These are phyloP conservation scores for Penicillium ochrochloron DNA, from an alignment of 495 filamentous ascomycete genomes.

Conservation along the genomic window DNA sequence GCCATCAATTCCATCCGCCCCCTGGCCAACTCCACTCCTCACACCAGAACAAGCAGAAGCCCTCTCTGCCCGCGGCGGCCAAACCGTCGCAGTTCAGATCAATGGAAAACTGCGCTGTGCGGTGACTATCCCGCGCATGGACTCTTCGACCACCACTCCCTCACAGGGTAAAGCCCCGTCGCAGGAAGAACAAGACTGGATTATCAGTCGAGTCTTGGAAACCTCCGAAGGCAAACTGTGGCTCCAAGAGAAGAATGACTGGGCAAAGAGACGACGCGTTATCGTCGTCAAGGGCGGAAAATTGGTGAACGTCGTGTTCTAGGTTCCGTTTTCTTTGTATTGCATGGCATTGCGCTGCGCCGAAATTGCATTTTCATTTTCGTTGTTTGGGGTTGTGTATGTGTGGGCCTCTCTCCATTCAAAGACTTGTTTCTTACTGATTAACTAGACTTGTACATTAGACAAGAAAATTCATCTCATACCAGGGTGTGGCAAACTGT, in stretches of 20 bases:
- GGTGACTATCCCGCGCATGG: conserved; percentile 56
- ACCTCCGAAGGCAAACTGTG: conserved; percentile 52
- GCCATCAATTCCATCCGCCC: conserved; percentile 51
- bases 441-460: conserved; percentile 14
- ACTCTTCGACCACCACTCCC: conserved; percentile 28
- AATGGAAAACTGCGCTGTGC: conserved; percentile 75
- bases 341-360: conserved; percentile 1
- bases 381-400: not conserved
- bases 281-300: conserved; percentile 55
- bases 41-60: conserved; percentile 52
- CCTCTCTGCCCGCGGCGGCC: conserved; percentile 44
- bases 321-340: conserved; percentile 22
- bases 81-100: conserved; percentile 69
- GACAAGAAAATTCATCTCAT: not conserved
- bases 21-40: conserved; percentile 57
- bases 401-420: conserved; percentile 4
- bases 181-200: conserved; percentile 54
- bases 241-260: conserved; percentile 53
- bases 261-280: conserved; percentile 49
- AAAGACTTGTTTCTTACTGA: conserved; percentile 9
- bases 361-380: conserved; percentile 1
- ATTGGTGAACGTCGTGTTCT: conserved; percentile 54
- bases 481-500: no score
- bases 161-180: conserved; percentile 21
- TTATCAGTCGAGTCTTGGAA: conserved; percentile 56